Base-by-base conservation (phyloP, 257 asterid species). In the Fraxinus quadrangulata region DNA sequence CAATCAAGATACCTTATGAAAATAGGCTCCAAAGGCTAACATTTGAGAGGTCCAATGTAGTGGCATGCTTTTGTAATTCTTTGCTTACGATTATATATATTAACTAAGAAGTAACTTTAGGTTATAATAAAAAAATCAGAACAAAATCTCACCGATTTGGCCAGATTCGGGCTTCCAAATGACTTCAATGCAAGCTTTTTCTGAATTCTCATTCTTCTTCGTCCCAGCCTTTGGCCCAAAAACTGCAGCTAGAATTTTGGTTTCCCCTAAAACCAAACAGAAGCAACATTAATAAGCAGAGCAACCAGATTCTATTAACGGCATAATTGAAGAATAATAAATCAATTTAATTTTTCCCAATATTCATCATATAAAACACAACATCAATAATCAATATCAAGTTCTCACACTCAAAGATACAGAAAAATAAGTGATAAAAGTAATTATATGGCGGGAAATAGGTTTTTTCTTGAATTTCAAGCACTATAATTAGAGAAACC, bases 141-240 rank as follows among this genome's bases (percentile, higher is more conserved):
- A 63, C 96, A 26, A 26, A 26, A 26, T 26, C 28, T 26, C 28
- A 26, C 28, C 28, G 28, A 26, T 26, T 26, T 26, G 28, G 28
- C 28, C 28, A 0, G 96, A 84, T 81, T 88, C 89, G 36, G 97
- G 96, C 86, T 93, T 95, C 99, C 97, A 93, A 78, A 88, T 81
- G 83, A 95, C 94, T 79, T 95, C 98, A 80, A 95, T 81, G 75
- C 89, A 93, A 71, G 96, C 28, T 97, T 84, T 95, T 77, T 95
- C 99, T 0, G 99, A 97, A 78, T 95, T 95, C 78, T 95, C 99
- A 49, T 90, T 90, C 93, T 95, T 95, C 85, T 85, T 93, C 2
- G 97, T 92, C 80, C 99, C 99, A 37, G 96, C 89, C 77, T 93
- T 95, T 42, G 99, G 99, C 70, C 70, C 98, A 98, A 78, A 95